phyloP scores from a whole-genome alignment of 2,329 filamentous ascomycete genomes.

The Zelopaecilomyces penicillatus region DNA sequence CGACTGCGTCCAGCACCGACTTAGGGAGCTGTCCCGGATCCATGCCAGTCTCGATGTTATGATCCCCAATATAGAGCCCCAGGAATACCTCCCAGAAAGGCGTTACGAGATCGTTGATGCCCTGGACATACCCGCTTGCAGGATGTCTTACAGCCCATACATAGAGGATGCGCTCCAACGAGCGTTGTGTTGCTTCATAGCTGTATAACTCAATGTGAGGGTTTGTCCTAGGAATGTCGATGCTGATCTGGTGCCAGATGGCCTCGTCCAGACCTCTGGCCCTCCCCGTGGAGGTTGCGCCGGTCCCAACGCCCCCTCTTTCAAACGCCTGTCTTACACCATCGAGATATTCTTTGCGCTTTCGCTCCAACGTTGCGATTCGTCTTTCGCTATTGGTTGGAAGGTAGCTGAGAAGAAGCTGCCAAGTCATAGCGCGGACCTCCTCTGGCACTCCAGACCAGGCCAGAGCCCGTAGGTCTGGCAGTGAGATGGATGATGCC shows the following conservation, averaged over 20 bases:
- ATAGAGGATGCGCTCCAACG: conserved; percentile 88
- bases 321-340: conserved; percentile 71
- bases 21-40: conserved; percentile 90
- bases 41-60: conserved; percentile 88
- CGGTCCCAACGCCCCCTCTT: conserved; percentile 43
- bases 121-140: conserved; percentile 94
- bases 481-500: conserved; percentile 76
- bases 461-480: conserved; percentile 74
- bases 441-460: conserved; percentile 95
- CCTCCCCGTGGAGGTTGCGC: conserved; percentile 31
- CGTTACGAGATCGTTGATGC: conserved; percentile 95
- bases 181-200: conserved; percentile 92
- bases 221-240: conserved; percentile 92
- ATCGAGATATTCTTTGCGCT: conserved; percentile 93
- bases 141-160: conserved; percentile 97
- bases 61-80: conserved; percentile 88
- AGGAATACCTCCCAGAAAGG: conserved; percentile 98
- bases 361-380: conserved; percentile 82
- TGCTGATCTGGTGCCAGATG: conserved; percentile 99
- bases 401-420: conserved; percentile 86
- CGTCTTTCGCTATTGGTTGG: conserved; percentile 94
- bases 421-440: conserved; percentile 98
- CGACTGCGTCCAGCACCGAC: conserved; percentile 87
- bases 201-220: conserved; percentile 91
- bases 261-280: conserved; percentile 77